Percentiles rank a stretch among this genome's conserved stretches.
These are phyloP conservation scores for Fonsecaea pedrosoi DNA, from an alignment of 2,329 filamentous ascomycete species.

Conservation along the genomic window DNA sequence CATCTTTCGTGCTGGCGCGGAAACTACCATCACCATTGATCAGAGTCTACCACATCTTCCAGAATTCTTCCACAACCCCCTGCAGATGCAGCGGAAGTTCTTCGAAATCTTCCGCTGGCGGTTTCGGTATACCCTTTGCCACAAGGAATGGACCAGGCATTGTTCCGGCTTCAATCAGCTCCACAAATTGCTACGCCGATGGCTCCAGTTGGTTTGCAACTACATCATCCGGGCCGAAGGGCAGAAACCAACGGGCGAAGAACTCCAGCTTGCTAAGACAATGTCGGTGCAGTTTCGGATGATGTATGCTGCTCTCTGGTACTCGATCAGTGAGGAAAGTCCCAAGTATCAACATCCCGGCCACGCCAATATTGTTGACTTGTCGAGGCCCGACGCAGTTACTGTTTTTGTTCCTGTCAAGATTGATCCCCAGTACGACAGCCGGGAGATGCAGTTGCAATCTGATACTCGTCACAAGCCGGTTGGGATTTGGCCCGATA, in stretches of 20 bases:
- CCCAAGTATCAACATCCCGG: neutral
- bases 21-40: neutral
- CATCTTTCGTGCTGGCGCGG: slow-evolving; percentile 4
- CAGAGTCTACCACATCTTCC: neutral
- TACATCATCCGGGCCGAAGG: neutral
- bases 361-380: slow-evolving; percentile 10
- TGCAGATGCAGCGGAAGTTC: slow-evolving; percentile 11
- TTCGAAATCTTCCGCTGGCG: slow-evolving; percentile 11
- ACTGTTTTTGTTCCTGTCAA: neutral
- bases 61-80: neutral
- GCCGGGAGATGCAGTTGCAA: neutral
- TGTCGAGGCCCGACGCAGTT: neutral
- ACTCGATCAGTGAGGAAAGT: neutral
- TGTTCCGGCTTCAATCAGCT: slow-evolving; percentile 7
- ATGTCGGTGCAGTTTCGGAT: slow-evolving; percentile 16
- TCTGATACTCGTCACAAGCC: neutral
- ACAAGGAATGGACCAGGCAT: neutral
- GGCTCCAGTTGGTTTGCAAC: neutral
- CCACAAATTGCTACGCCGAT: neutral
- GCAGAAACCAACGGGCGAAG: neutral
- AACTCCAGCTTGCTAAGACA: slow-evolving; percentile 1
- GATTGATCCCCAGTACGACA: neutral
- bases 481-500: neutral
- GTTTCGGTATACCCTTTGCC: neutral
- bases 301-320: slow-evolving; percentile 12